A percentile compares a stretch with the other conserved stretches of the same genome.
Evolutionary conservation across 768 basidiomycete species (phyloP).

Genomic region (Psilocybe cubensis): DNA sequence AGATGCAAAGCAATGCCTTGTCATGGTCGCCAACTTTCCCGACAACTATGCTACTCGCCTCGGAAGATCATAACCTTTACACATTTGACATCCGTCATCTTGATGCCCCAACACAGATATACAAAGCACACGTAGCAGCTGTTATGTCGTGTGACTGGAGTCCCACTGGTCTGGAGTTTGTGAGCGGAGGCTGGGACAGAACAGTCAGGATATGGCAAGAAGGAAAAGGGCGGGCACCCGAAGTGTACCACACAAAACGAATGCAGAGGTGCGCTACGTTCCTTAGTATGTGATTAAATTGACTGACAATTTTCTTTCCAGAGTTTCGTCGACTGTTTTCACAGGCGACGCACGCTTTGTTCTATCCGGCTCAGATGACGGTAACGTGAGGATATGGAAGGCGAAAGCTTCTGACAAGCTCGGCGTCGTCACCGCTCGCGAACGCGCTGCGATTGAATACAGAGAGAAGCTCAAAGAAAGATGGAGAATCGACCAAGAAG

Average conservation of each 20-base stretch:
- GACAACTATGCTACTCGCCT: conserved; percentile 89
- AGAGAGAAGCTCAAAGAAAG: conserved; percentile 83
- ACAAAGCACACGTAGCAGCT: conserved; percentile 96
- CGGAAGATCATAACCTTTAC: conserved; percentile 98
- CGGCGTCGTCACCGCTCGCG: conserved; percentile 87
- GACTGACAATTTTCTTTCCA: conserved; percentile 27
- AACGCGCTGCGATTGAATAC: conserved; percentile 92
- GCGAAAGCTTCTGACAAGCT: conserved; percentile 90
- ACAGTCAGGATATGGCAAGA: conserved; percentile 94
- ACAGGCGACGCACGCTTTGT: conserved; percentile 92
- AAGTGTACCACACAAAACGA: conserved; percentile 97
- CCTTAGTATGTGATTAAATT: conserved; percentile 2
- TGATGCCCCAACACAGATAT: conserved; percentile 83
- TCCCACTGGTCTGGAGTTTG: conserved; percentile 94
- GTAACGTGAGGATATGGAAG: conserved; percentile 96
- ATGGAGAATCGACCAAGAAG: conserved; percentile 85
- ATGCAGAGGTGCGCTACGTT: conserved; percentile 82
- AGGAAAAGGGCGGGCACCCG: conserved; percentile 77
- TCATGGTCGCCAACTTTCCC: conserved; percentile 98
- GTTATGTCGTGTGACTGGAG: conserved; percentile 98
- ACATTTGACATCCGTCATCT: conserved; percentile 95
- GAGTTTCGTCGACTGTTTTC: conserved; percentile 88
- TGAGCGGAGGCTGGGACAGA: conserved; percentile 95
- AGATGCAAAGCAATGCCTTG: conserved; percentile 90
- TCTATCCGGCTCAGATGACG: conserved; percentile 90